Base-by-base conservation (phyloP, 2,329 filamentous ascomycete genomes). In the Emericellopsis atlantica region DNA sequence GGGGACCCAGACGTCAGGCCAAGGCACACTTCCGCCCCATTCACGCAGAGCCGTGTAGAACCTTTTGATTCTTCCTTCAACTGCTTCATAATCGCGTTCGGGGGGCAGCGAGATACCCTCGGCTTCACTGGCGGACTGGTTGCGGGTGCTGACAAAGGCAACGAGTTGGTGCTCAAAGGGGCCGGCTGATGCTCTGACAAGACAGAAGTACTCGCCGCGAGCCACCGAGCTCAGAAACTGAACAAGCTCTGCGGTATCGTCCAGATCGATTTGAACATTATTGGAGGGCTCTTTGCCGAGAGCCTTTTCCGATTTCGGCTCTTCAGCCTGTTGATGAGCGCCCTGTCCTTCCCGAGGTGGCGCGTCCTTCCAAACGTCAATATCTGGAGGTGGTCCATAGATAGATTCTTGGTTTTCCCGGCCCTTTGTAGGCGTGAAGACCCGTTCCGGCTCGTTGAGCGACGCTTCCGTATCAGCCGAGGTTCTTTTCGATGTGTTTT, bases 1-100 rank as follows among this genome's bases (percentile, higher is more conserved):
- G 4, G 66, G 59, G 15, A 73, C 58, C 69, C 70, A 74, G 8
- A 70, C 54, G 39, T 62, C 60, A 2, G 70, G 70, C 2, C 65
- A 48, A 9, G 55, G 54, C 11, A 56, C 37, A 7, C 57, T 35
- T 49, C 51, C 18, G 45, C 49, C 40, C 51, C 57, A 60, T 44
- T 61, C 58, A 32, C 55, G 53, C 15, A 69, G 55, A 6, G 59
- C 59, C 14, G 59, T 58, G 16, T 65, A 61, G 29, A 72, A 55
- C 0, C 55, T 52, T 15, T 60, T 58, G 18, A 74, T 57, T 68
- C 70, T 72, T 44, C 66, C 62, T 5, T 41, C 40, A 15, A 41
- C 18, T 11, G 15, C 11, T 9, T 29, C n/a, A 7, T 37, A 37
- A 33, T 41, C 33, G n/a, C 16, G 18, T 23, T 36, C 40, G 22